These are phyloP conservation scores for Thinopyrum elongatum DNA, from an alignment of 176 grass and related monocot species.

Conservation along the genomic window DNA sequence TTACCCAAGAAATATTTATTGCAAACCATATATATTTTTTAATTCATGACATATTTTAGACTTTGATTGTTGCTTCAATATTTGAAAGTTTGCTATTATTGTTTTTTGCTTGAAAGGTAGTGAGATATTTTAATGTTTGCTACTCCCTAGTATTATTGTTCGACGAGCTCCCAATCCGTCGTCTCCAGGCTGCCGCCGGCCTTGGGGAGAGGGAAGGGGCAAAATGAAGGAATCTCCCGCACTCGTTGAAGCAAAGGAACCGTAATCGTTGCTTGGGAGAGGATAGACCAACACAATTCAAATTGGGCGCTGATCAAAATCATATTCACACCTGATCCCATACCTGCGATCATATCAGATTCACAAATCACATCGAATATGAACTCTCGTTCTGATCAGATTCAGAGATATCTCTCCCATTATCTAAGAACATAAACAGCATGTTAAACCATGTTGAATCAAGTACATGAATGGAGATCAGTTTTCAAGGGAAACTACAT, in stretches of 20 bases:
- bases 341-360: not conserved
- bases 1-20: too few species aligned
- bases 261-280: not conserved
- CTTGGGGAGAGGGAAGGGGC: not conserved
- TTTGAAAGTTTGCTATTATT: too few species aligned
- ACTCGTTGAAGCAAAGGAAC: not conserved
- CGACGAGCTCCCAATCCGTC: slow-evolving; percentile 37
- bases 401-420: not conserved
- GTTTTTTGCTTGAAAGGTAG: too few species aligned
- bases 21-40: too few species aligned
- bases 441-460: not conserved
- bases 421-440: not conserved
- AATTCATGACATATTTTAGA: too few species aligned
- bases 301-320: not conserved
- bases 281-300: not conserved
- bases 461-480: not conserved
- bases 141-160: not conserved
- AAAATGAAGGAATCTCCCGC: not conserved
- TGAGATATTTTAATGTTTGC: too few species aligned
- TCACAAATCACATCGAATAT: not conserved
- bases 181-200: slow-evolving; percentile 23
- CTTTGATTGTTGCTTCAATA: too few species aligned
- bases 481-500: not conserved
- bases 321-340: not conserved
- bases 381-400: not conserved